Evolutionary conservation across 177 flowering plant species (phyloP).

Genomic region (Vitis hybrid): DNA sequence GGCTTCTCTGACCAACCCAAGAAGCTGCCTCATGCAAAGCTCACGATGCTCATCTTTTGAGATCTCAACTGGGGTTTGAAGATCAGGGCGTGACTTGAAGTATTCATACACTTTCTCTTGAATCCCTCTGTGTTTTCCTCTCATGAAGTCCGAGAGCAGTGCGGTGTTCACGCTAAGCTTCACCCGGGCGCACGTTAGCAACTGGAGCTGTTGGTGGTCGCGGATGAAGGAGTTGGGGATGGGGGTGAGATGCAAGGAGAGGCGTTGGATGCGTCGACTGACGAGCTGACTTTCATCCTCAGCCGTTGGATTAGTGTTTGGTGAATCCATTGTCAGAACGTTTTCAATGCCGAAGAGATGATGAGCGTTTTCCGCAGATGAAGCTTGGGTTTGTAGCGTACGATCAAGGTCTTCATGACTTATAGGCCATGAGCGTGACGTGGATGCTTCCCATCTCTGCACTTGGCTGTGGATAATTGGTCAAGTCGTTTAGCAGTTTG

Average conservation of each 20-base stretch:
- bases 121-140: slow-evolving; percentile 75
- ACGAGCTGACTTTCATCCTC: slow-evolving; percentile 24
- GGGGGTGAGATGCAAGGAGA: slow-evolving; percentile 50
- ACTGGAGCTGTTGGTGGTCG: slow-evolving; percentile 15
- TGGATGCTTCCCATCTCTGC: not conserved
- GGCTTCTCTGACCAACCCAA: slow-evolving; percentile 74
- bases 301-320: slow-evolving; percentile 22
- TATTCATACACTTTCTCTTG: slow-evolving; percentile 69
- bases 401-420: not conserved
- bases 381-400: not conserved
- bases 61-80: slow-evolving; percentile 88
- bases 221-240: not conserved
- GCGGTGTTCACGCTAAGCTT: slow-evolving; percentile 36
- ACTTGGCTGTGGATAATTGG: slow-evolving; percentile 7
- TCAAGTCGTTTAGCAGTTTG: not conserved
- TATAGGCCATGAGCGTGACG: not conserved
- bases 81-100: slow-evolving; percentile 79
- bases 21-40: slow-evolving; percentile 81
- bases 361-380: not conserved
- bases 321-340: slow-evolving; percentile 2
- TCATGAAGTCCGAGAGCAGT: slow-evolving; percentile 56
- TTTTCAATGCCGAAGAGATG: not conserved
- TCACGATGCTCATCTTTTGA: slow-evolving; percentile 71
- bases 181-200: slow-evolving; percentile 41
- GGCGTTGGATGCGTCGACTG: slow-evolving; percentile 53